Evolutionary conservation across 768 basidiomycete genomes (phyloP), one percentile per base, ranked within the genome.

Genomic region (Pisolithus microcarpus): DNA sequence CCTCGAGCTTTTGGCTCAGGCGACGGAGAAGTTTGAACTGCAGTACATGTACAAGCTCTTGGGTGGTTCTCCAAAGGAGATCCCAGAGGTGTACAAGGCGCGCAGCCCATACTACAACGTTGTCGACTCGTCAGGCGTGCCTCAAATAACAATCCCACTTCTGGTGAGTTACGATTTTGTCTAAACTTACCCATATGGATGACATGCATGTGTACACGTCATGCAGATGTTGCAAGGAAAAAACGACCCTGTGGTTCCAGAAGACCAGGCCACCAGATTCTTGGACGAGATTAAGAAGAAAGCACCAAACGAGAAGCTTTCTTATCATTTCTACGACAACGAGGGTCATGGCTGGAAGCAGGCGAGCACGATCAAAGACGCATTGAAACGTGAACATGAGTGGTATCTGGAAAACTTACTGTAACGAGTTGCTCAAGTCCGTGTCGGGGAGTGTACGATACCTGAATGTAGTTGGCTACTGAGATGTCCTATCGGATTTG

Each of bases 21-120:
- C 77, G 56, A 82, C 83, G 3, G 85, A 89, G 66, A 89, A 84
- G 66, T 84, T 84, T 50, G 82, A 85, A 63, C 71, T 71, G 24
- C 66, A 65, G 40, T 84, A 84, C 62, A 56, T 80, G 54, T 69
- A 72, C 50, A 78, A 75, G 56, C 73, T 90, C 6, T 56, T 87
- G 3, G 87, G 87, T 1, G 76, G 77, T 0, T 68, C 71, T 0
- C 60, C 58, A 3, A 62, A 70, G 4, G 69, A 80, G 50, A 61
- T 78, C 15, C 78, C 79, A 0, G 67, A 81, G 19, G 67, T 80
- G 7, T 82, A 79, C 58, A 61, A 67, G 37, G 74, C 74, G 31
- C 71, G 84, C 18, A 84, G 82, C 4, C 82, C 87, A 0, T 62
- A 85, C 15, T 66, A 72, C 55, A 8, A 71, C 19, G 59, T 70